phyloP scores from a whole-genome alignment of 208 protist genomes.

The Acanthamoeba pearcei region DNA sequence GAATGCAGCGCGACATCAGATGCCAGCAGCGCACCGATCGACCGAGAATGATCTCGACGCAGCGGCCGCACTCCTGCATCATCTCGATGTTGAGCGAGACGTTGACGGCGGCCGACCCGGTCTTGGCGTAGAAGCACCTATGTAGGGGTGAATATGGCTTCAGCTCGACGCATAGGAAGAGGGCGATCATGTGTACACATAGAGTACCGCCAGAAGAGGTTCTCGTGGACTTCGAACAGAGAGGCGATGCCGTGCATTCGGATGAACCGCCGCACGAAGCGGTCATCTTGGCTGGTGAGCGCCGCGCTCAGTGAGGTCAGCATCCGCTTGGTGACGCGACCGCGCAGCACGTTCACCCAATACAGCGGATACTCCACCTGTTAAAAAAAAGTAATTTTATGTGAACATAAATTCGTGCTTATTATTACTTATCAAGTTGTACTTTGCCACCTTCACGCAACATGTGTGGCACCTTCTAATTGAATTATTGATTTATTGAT shows the following conservation, averaged over 20 bases:
- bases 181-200: background rate
- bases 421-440: no score
- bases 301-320: background rate
- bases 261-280: constrained; percentile 35
- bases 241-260: background rate
- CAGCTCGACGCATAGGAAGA: background rate
- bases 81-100: background rate
- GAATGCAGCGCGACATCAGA: background rate
- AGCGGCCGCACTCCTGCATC: background rate
- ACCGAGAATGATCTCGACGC: background rate
- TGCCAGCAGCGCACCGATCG: background rate
- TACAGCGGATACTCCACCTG: constrained; percentile 41
- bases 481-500: no score
- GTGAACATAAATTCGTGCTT: no score
- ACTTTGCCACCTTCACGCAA: no score
- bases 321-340: background rate
- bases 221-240: constrained; percentile 59
- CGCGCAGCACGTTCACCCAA: constrained; percentile 64
- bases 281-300: background rate
- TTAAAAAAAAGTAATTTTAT: background rate
- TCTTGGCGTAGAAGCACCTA: background rate
- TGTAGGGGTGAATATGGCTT: background rate
- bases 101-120: background rate
- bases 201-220: constrained; percentile 68
- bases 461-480: no score